A percentile compares a stretch with the other conserved stretches of the same genome.
These are phyloP conservation scores for Scheffersomyces ergatensis DNA, from an alignment of 805 yeast genomes.

Conservation along the genomic window DNA sequence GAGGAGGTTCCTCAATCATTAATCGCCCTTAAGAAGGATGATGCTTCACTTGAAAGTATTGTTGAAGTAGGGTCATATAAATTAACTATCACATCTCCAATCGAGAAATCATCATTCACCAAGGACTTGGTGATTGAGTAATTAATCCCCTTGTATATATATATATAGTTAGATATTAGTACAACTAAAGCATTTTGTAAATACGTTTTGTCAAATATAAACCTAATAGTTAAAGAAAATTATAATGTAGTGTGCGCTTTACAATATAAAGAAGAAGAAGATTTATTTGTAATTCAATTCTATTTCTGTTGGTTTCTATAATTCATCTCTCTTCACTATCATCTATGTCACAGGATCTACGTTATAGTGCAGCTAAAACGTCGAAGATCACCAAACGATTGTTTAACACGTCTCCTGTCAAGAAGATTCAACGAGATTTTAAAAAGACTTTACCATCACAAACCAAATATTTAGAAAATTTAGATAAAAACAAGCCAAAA, in stretches of 20 bases:
- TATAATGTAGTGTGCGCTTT: too few species aligned
- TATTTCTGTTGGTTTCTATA: too few species aligned
- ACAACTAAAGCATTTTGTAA: conserved; percentile 3
- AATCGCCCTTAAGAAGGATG: not conserved
- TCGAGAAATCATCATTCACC: conserved; percentile 11
- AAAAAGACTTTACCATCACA: conserved; percentile 26
- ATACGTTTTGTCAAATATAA: too few species aligned
- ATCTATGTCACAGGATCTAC: conserved; percentile 11
- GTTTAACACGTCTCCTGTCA: conserved; percentile 19
- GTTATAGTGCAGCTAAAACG: conserved; percentile 40
- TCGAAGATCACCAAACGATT: conserved; percentile 24
- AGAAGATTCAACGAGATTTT: conserved; percentile 20
- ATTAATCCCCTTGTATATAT: not conserved
- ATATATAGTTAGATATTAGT: not conserved
- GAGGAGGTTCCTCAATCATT: conserved; percentile 9
- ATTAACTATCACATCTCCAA: conserved; percentile 27
- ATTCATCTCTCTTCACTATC: too few species aligned
- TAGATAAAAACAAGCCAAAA: conserved; percentile 7
- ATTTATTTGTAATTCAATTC: too few species aligned
- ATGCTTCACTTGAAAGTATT: conserved; percentile 10
- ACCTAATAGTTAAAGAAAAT: too few species aligned
- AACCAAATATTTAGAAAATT: conserved; percentile 15
- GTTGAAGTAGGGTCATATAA: conserved; percentile 23
- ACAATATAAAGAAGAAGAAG: too few species aligned
- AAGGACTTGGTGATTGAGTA: not conserved